Conservation (phyloP, 176 grass and related monocot genomes). For the Luzula sylvatica region DNA sequence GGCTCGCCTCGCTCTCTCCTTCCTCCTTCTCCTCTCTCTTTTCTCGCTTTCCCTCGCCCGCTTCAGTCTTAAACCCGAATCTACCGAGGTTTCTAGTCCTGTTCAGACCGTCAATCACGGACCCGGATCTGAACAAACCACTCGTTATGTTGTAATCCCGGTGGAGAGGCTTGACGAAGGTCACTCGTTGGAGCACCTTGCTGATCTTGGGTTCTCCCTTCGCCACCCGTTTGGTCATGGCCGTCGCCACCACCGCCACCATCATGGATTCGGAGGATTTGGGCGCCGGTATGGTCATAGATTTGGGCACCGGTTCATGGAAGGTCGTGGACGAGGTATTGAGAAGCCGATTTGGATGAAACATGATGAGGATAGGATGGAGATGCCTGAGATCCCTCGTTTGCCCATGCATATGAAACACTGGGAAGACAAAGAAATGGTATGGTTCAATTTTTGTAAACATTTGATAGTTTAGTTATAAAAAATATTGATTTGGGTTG, state of each 20-base stretch:
- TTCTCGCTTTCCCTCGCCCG: constrained; percentile 27
- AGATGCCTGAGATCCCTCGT: constrained; percentile 1
- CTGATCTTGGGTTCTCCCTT: constrained; percentile 8
- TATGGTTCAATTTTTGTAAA: no score
- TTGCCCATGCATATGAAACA: constrained; percentile 1
- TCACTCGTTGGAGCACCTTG: background rate
- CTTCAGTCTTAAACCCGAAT: background rate
- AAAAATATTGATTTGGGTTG: no score
- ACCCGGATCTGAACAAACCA: background rate
- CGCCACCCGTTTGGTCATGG: constrained; percentile 4
- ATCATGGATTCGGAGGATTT: background rate
- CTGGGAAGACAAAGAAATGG: no score
- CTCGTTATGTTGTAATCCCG: background rate
- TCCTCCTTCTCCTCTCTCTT: constrained; percentile 24
- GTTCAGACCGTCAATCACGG: background rate
- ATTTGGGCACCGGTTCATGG: background rate
- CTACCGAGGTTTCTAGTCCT: no score
- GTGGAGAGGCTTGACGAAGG: background rate
- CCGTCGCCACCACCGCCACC: background rate
- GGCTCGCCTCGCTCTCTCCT: constrained; percentile 24
- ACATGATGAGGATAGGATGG: background rate
- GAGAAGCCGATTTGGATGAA: background rate
- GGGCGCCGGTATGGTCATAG: background rate
- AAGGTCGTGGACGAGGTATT: background rate
- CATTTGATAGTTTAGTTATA: no score